A percentile compares a stretch with the other conserved stretches of the same genome.
phyloP scores from a whole-genome alignment of 805 yeast species.

The Saturnispora silvae region DNA sequence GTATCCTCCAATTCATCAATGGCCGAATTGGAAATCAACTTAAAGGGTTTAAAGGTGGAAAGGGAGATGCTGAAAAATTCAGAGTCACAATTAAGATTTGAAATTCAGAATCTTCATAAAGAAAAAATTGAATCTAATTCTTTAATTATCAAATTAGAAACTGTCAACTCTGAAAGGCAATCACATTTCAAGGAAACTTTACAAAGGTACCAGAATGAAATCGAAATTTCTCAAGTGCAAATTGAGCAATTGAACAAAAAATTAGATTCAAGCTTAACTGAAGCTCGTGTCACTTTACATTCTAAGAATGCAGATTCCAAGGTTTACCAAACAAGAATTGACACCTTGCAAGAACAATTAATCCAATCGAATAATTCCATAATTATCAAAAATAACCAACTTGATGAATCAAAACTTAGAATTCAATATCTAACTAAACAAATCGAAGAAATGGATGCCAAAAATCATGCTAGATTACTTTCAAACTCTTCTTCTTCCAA shows the following conservation, averaged over 20 bases:
- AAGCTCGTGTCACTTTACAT: slow-evolving; percentile 39
- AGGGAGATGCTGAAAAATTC: slow-evolving; percentile 37
- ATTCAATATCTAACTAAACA: slow-evolving; percentile 27
- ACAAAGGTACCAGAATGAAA: slow-evolving; percentile 36
- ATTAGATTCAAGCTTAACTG: slow-evolving; percentile 37
- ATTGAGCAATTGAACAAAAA: slow-evolving; percentile 34
- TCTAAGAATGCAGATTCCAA: slow-evolving; percentile 47
- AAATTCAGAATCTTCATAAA: slow-evolving; percentile 39
- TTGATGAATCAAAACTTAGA: slow-evolving; percentile 31
- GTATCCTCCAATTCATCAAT: slow-evolving; percentile 38
- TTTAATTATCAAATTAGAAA: slow-evolving; percentile 49
- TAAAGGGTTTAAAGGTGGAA: slow-evolving; percentile 44
- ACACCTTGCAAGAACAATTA: slow-evolving; percentile 38
- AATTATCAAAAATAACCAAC: slow-evolving; percentile 28
- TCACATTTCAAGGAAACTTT: slow-evolving; percentile 38
- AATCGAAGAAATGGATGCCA: slow-evolving; percentile 19
- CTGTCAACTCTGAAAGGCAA: slow-evolving; percentile 53
- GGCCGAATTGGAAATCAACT: slow-evolving; percentile 34
- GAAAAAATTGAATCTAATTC: slow-evolving; percentile 53
- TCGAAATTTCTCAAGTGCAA: slow-evolving; percentile 40
- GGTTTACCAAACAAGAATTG: slow-evolving; percentile 51
- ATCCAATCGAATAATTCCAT: slow-evolving; percentile 32
- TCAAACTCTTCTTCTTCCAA: slow-evolving; percentile 16
- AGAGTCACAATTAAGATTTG: slow-evolving; percentile 41
- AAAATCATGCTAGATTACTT: slow-evolving; percentile 22